phyloP scores from a whole-genome alignment of 2,329 filamentous ascomycete genomes.

The Fusarium sarcochroum region DNA sequence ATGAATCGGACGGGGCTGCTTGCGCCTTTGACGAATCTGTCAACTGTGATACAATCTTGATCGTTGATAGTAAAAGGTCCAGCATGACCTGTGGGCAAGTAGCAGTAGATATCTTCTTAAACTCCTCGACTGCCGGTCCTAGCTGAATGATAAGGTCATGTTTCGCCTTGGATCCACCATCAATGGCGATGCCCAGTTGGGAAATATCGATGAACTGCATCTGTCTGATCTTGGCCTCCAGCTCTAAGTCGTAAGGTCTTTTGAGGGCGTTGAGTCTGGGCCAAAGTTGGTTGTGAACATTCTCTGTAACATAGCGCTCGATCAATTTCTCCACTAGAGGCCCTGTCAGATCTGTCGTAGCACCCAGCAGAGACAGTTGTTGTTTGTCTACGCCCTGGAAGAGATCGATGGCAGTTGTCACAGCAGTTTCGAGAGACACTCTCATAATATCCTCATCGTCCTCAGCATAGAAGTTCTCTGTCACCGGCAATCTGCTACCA shows the following conservation, averaged over 20 bases:
- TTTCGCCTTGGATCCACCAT: slow-evolving; percentile 83
- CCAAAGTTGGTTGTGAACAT: slow-evolving; percentile 91
- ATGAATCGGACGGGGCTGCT: slow-evolving; percentile 51
- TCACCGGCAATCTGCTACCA: slow-evolving; percentile 60
- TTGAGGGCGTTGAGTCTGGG: slow-evolving; percentile 84
- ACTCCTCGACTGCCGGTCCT: slow-evolving; percentile 85
- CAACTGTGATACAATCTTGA: slow-evolving; percentile 84
- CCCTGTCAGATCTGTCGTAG: slow-evolving; percentile 93
- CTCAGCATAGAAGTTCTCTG: slow-evolving; percentile 80
- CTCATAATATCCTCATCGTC: slow-evolving; percentile 95
- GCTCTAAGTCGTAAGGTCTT: slow-evolving; percentile 84
- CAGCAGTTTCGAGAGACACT: slow-evolving; percentile 88
- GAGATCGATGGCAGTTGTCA: slow-evolving; percentile 93
- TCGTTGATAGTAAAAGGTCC: slow-evolving; percentile 80
- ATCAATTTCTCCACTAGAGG: slow-evolving; percentile 94
- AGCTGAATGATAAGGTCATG: slow-evolving; percentile 84
- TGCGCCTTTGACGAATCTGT: slow-evolving; percentile 65
- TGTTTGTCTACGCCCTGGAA: slow-evolving; percentile 97
- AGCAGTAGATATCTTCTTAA: slow-evolving; percentile 84
- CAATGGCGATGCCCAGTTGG: slow-evolving; percentile 90
- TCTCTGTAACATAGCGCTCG: slow-evolving; percentile 93
- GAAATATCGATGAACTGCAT: slow-evolving; percentile 96
- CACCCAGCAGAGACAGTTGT: slow-evolving; percentile 90
- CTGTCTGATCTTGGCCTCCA: slow-evolving; percentile 90
- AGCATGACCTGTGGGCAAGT: slow-evolving; percentile 92